Evolutionary conservation across 331 rosid species (phyloP).

Genomic region (Acacia pycnantha): DNA sequence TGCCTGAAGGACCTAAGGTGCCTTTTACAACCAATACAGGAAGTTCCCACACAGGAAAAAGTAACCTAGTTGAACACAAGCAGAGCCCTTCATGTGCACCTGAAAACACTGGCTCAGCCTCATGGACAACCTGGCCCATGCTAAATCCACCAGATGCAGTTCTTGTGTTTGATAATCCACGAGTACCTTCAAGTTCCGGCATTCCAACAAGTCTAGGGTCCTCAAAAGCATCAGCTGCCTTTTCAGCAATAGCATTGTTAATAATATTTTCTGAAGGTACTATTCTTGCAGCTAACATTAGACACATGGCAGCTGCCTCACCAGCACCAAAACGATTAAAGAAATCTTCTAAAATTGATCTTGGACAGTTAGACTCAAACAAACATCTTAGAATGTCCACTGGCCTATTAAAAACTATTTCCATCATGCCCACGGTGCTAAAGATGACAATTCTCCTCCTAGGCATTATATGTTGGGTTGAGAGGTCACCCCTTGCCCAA

Average conservation of each 20-base stretch:
- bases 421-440: slow-evolving; percentile 99
- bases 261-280: slow-evolving; percentile 80
- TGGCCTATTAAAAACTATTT: slow-evolving; percentile 89
- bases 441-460: slow-evolving; percentile 87
- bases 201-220: slow-evolving; percentile 96
- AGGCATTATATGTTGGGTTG: slow-evolving; percentile 93
- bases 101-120: slow-evolving; percentile 96
- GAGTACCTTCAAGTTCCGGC: slow-evolving; percentile 94
- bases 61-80: slow-evolving; percentile 88
- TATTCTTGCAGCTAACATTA: slow-evolving; percentile 88
- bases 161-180: slow-evolving; percentile 79
- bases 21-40: slow-evolving; percentile 81
- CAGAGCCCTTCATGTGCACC: slow-evolving; percentile 99
- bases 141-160: slow-evolving; percentile 89
- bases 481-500: slow-evolving; percentile 96
- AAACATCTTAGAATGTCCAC: slow-evolving; percentile 85
- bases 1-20: slow-evolving; percentile 50
- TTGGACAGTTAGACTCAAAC: slow-evolving; percentile 77
- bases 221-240: slow-evolving; percentile 97
- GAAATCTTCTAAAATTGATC: slow-evolving; percentile 91
- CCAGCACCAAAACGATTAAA: slow-evolving; percentile 95
- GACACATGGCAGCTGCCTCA: slow-evolving; percentile 96
- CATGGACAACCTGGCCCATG: slow-evolving; percentile 99
- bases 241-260: slow-evolving; percentile 75
- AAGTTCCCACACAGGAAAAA: slow-evolving; percentile 95